Evolutionary conservation across 176 grass and related monocot species (phyloP), one percentile per base, ranked within the genome.

Genomic region (Phoenix dactylifera): DNA sequence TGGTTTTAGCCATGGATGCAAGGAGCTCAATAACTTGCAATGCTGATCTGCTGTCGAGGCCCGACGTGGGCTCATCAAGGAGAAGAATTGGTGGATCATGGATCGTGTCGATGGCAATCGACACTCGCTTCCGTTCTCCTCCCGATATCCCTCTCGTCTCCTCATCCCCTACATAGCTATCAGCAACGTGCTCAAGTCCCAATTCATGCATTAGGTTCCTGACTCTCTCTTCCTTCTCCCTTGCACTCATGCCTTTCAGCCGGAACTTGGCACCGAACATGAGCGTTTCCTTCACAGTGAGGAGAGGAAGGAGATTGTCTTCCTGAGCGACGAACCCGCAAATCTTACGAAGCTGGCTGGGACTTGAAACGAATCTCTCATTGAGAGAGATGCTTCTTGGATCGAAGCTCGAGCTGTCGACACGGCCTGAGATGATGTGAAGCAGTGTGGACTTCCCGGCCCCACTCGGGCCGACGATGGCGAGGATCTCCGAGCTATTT

Each of bases 311-410:
- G 6, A 97, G 86, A 71, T 91, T 90, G 75, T 91, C 87, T 16
- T 97, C 92, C 79, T 97, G 92, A 22, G 87, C 88, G 18, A 90
- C 83, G 58, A 90, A 96, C 3, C 87, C 86, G 54, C 92, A 96
- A 0, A 87, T 68, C 61, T 72, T 79, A 2, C 80, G 83, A 18
- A 97, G 76, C 72, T 68, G 72, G 22, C 62, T 76, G 1, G 80
- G 73, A 35, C 79, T 82, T 49, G 78, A 50, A 35, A 85, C 18
- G 15, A 58, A 29, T 59, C 63, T 81, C 7, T 74, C 75, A 30
- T 87, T 77, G 59, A 97, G 51, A 16, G 81, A 66, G 39, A 97
- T 66, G 16, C 57, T 52, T 35, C 22, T 61, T 7, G 69, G 24
- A 63, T 63, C 69, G 24, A 72, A 63, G 28, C 79, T 58, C 15